Evolutionary conservation across 371 early-diverging fungal species (phyloP), one percentile per base, ranked within the genome.

Genomic region (Batrachochytrium dendrobatidis): DNA sequence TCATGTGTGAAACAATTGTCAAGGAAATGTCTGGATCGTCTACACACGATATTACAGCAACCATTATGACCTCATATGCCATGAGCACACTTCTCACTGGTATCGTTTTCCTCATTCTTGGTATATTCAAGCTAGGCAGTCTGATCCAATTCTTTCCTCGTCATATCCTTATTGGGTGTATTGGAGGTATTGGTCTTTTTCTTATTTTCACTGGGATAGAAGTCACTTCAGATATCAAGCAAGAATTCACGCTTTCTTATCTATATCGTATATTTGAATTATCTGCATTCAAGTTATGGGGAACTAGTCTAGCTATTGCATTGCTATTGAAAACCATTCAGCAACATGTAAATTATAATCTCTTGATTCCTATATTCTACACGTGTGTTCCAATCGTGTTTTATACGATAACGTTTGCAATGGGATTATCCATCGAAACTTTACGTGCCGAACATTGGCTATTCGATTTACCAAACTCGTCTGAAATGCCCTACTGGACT

Each of bases 171-270:
- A 91, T 96, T 17, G 97, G 95, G 17, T 92, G 91, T 61, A 96
- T 96, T 54, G 97, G 86, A 49, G 94, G 94, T 33, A 91, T 93
- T 3, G 95, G 96, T 30, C 89, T 90, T 80, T 97, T 97, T 71
- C 69, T 97, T 64, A 61, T 95, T 18, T 80, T 86, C 53, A 97
- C 98, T 0, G 98, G 86, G 31, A 72, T 97, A 31, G 95, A 95
- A 70, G 87, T 95, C 7, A 86, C 93, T 0, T 84, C 89, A 1
- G 77, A 82, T 39, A 35, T 73, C 12, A 34, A 63, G 17, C 70
- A 71, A 12, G 68, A 55, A 17, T 57, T 70, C 30, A 53, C 52
- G 29, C 34, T 65, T 18, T 60, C 56, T 15, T 71, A 64, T 49
- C 18, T 75, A 3, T 3, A 30, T 32, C 44, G 32, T 1, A 53